Percentiles rank a stretch among this genome's conserved stretches.
phyloP scores from a whole-genome alignment of 352 stramenopile species.

The Pythium guiyangense region DNA sequence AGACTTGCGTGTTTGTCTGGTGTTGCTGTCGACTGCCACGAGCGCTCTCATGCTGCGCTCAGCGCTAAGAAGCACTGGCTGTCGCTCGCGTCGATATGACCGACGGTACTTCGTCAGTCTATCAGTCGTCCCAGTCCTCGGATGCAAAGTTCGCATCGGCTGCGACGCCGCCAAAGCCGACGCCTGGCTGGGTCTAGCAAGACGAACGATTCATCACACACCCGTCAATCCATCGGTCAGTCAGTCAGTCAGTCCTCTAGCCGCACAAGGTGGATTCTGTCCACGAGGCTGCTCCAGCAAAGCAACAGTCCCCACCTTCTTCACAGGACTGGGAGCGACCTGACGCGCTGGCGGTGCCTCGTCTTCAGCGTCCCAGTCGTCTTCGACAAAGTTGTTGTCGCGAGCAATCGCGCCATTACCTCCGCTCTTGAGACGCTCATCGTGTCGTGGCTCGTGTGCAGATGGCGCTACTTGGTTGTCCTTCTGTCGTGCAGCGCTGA shows the following conservation, averaged over 20 bases:
- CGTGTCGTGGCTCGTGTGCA: slow-evolving; percentile 1
- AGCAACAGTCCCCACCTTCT: slow-evolving; percentile 21
- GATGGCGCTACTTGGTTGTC: slow-evolving; percentile 8
- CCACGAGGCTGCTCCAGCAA: too few relatives aligned
- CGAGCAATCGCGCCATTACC: slow-evolving; percentile 19
- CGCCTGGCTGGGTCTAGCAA: slow-evolving; percentile 1
- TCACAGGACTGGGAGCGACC: slow-evolving; percentile 1
- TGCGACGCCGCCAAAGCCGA: slow-evolving; percentile 35
- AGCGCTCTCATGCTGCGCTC: too few relatives aligned
- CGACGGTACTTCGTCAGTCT: background rate
- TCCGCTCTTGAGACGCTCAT: slow-evolving; percentile 6
- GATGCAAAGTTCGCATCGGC: slow-evolving; percentile 64
- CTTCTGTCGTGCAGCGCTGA: slow-evolving; percentile 8
- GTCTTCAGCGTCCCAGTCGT: slow-evolving; percentile 71
- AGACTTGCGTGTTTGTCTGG: too few relatives aligned
- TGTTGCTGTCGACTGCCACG: too few relatives aligned
- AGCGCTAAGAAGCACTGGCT: too few relatives aligned
- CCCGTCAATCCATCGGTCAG: background rate
- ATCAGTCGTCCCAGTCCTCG: slow-evolving; percentile 62
- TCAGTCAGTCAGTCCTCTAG: background rate
- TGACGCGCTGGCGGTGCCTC: slow-evolving; percentile 4
- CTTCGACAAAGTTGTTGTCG: slow-evolving; percentile 79
- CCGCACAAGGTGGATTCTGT: background rate
- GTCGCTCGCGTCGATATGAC: too few relatives aligned
- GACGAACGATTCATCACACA: slow-evolving; percentile 3